phyloP scores from a whole-genome alignment of 306 rosid species.

The Acmispon strigosus region DNA sequence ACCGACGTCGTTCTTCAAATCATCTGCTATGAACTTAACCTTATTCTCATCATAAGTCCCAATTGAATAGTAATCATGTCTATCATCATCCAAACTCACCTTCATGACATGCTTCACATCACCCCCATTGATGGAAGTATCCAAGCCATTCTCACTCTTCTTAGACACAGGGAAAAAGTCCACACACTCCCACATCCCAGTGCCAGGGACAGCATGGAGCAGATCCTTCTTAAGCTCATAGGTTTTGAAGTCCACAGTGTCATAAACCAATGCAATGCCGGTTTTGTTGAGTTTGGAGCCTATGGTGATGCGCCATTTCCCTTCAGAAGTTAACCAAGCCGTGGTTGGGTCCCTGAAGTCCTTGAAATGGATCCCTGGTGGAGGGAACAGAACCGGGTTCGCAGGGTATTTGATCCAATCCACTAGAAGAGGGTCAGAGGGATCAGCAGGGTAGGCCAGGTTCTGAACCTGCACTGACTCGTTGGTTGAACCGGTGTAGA shows the following conservation, averaged over 20 bases:
- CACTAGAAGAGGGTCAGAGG: constrained; percentile 65
- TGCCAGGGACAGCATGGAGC: constrained; percentile 58
- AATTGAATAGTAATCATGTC: constrained; percentile 73
- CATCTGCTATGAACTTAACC: constrained; percentile 53
- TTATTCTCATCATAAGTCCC: constrained; percentile 69
- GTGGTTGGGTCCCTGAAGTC: constrained; percentile 98
- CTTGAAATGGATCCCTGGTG: constrained; percentile 45
- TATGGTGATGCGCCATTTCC: constrained; percentile 69
- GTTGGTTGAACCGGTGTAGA: constrained; percentile 87
- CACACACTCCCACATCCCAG: constrained; percentile 98
- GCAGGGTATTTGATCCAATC: constrained; percentile 67
- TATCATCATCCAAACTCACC: constrained; percentile 73
- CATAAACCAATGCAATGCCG: constrained; percentile 69
- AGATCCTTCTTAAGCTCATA: constrained; percentile 45
- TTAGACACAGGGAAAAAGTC: constrained; percentile 76
- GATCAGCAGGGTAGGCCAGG: constrained; percentile 74
- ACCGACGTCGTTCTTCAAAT: constrained; percentile 62
- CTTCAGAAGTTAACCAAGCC: constrained; percentile 69
- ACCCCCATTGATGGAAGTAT: constrained; percentile 52
- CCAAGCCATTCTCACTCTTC: constrained; percentile 36
- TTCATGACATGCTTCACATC: constrained; percentile 80
- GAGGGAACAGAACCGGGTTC: constrained; percentile 82
- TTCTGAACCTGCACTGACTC: constrained; percentile 79
- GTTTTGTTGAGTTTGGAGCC: constrained; percentile 73
- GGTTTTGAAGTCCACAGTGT: constrained; percentile 63